Base-by-base conservation (phyloP, 192 early-diverging fungal species). In the Cladochytrium replicatum region DNA sequence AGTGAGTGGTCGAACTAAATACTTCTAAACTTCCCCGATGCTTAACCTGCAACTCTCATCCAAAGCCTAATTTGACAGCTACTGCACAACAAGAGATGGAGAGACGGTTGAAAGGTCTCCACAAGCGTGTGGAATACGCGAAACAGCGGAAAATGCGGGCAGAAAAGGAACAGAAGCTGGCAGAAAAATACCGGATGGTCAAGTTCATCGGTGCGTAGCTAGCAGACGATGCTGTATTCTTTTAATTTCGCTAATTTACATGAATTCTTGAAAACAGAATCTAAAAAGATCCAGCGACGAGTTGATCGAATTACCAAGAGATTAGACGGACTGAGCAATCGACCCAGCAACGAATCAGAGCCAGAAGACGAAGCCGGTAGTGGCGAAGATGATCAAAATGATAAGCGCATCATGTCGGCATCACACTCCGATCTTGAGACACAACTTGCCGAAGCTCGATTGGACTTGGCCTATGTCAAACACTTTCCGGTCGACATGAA, bases 121-220 rank as follows among this genome's bases (percentile, higher is more conserved):
- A 63, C 11, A 2, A 54, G 0, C 40, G 62, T 40, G 23, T 66
- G 13, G 24, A 3, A 26, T 29, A 38, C n/a, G 47, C 50, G 24
- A 9, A 37, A 9, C n/a, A n/a, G n/a, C n/a, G n/a, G n/a, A n/a
- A n/a, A n/a, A n/a, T n/a, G n/a, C 15, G 37, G 19, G 17, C 29
- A 28, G 43, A 38, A 1, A 45, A 57, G 32, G 68, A 70, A 48
- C 39, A 41, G 22, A 53, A 59, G 27, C 32, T 63, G 9, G 21
- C n/a, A 4, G 17, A 30, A 13, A 65, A 66, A 60, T 70, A 70
- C 54, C 65, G 66, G 55, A 63, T 55, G 34, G 25, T 70, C 11
- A 46, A 52, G 25, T 65, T 66, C 46, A 56, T 70, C 15, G 68
- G 68, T 70, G n/a, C n/a, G n/a, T n/a, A n/a, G n/a, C n/a, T n/a